Conservation (phyloP, 148 eudicot species). For the Nepenthes gracilis region DNA sequence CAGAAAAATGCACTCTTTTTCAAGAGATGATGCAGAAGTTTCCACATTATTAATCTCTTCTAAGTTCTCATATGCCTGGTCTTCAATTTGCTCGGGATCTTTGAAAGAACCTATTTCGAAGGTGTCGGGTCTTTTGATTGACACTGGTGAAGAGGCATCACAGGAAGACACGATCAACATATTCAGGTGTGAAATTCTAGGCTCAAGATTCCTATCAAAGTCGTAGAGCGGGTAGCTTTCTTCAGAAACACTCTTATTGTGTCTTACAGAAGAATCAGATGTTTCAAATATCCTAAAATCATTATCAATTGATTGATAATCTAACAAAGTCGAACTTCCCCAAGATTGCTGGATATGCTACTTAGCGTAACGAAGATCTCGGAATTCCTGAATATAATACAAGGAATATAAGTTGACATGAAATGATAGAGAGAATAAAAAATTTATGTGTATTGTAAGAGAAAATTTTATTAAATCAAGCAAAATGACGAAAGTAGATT, state of each 20-base stretch:
- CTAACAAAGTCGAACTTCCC: conserved; percentile 27
- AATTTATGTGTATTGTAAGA: no score
- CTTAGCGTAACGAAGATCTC: conserved; percentile 36
- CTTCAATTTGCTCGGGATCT: conserved; percentile 12
- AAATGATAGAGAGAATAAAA: no score
- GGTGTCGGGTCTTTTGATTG: conserved; percentile 10
- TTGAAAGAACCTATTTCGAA: conserved; percentile 18
- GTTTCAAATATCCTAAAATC: conserved; percentile 24
- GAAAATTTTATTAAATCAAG: no score
- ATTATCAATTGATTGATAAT: conserved; percentile 24
- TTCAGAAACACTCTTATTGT: conserved; percentile 50
- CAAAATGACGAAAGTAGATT: no score
- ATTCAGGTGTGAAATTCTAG: conserved; percentile 18
- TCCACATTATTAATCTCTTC: conserved; percentile 27
- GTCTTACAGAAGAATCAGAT: conserved; percentile 40
- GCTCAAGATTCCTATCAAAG: conserved; percentile 32
- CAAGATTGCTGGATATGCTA: conserved; percentile 39
- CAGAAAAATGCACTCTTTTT: conserved; percentile 8
- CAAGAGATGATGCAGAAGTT: conserved; percentile 14
- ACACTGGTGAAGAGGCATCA: conserved; percentile 16
- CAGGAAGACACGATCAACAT: conserved; percentile 17
- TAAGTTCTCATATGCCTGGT: conserved; percentile 21
- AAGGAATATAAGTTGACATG: not conserved
- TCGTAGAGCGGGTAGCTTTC: conserved; percentile 41
- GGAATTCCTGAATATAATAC: conserved; percentile 31